Evolutionary conservation across 345 rosid genomes (phyloP).

Genomic region (Excoecaria agallocha): DNA sequence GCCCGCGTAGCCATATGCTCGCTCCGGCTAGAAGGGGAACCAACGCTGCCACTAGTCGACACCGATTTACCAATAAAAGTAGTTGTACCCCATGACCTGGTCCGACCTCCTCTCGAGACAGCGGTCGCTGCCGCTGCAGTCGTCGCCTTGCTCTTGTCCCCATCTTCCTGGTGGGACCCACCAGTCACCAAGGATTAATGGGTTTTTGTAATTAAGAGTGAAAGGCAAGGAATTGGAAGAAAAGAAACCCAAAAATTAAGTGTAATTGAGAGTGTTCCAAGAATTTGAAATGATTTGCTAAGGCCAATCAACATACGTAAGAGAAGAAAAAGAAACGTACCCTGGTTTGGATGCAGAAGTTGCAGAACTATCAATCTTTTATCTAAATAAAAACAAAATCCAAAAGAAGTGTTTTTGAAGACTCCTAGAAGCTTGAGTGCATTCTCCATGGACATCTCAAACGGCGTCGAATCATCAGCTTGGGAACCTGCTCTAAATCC

Average conservation of each 20-base stretch:
- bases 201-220: neutral
- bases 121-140: neutral
- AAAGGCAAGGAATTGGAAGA: neutral
- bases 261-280: too few relatives aligned
- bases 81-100: slow-evolving; percentile 80
- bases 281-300: too few relatives aligned
- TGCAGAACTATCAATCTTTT: too few relatives aligned
- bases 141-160: slow-evolving; percentile 36
- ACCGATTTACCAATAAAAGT: slow-evolving; percentile 73
- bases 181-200: slow-evolving; percentile 21
- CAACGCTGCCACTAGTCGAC: slow-evolving; percentile 88
- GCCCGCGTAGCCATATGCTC: slow-evolving; percentile 70
- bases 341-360: too few relatives aligned
- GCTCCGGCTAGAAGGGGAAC: slow-evolving; percentile 89
- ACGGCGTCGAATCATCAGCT: slow-evolving; percentile 86
- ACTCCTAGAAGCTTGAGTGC: slow-evolving; percentile 94
- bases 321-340: too few relatives aligned
- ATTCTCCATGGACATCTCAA: slow-evolving; percentile 91
- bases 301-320: too few relatives aligned
- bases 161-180: slow-evolving; percentile 50
- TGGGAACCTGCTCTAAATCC: slow-evolving; percentile 57
- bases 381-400: too few relatives aligned
- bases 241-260: neutral
- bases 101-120: slow-evolving; percentile 41
- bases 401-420: slow-evolving; percentile 78